Base-by-base conservation (phyloP, 1,284 basidiomycete species). In the Vanrija sp. region DNA sequence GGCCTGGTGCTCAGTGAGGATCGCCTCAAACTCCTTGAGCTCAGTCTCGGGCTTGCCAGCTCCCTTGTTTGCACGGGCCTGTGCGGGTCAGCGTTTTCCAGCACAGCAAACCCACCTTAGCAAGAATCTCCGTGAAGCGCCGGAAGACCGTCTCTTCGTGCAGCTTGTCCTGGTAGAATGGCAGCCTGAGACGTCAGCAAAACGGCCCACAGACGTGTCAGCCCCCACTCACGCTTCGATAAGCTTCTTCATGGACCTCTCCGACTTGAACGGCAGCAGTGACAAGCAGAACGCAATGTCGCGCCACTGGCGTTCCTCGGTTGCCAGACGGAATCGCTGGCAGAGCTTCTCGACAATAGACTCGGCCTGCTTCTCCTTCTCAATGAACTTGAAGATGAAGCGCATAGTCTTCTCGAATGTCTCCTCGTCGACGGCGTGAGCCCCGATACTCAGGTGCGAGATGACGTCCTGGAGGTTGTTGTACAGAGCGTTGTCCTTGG, bases 361-460 rank as follows among this genome's bases (percentile, higher is more conserved):
- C 75, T 97, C 94, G 0, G 92, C 91, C 85, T 95, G 91, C 75
- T 92, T 94, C 76, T 96, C 91, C 89, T 98, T 98, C 76, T 98
- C 94, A 65, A 98, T 92, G 71, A 95, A 98, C 0, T 84, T 85
- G 76, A 98, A 98, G 65, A 99, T 97, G 72, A 93, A 97, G 63
- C 84, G 84, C 85, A 98, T 90, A 14, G 91, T 97, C 64, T 85
- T 87, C 67, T 92, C 86, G 81, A 98, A 98, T 3, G 82, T 84
- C 52, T 91, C 86, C 72, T 98, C 94, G 49, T 93, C 89, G 5
- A 98, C 91, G 0, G 93, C 89, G 72, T 96, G 91, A n/a, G 86
- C 84, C 12, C 96, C 95, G 6, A 89, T 86, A 0, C 91, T 94
- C 34, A 98, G 78, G 73, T 98, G 94, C 67, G 88, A 91, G 78